phyloP scores from a whole-genome alignment of 1,139 yeast genomes.

The Scheffersomyces segobiensis region DNA sequence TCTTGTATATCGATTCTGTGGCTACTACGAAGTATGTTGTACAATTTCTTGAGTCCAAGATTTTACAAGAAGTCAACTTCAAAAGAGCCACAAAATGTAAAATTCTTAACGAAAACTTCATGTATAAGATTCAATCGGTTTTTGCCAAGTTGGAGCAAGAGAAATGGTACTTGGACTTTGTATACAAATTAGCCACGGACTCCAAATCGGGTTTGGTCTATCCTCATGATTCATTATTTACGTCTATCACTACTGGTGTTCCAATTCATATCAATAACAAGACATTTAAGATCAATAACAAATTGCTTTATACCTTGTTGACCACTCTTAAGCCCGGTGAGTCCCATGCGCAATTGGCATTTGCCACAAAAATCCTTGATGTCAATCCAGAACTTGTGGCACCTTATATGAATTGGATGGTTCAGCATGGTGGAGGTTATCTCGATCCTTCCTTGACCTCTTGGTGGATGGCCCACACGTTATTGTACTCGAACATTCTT shows the following conservation, averaged over 20 bases:
- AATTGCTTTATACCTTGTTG: slow-evolving; percentile 61
- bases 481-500: slow-evolving; percentile 60
- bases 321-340: slow-evolving; percentile 81
- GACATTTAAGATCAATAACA: slow-evolving; percentile 62
- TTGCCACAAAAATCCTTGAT: slow-evolving; percentile 52
- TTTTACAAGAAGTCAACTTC: slow-evolving; percentile 62
- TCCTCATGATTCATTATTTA: slow-evolving; percentile 60
- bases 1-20: slow-evolving; percentile 51
- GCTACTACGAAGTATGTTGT: slow-evolving; percentile 44
- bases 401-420: slow-evolving; percentile 63
- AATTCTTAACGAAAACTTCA: slow-evolving; percentile 75
- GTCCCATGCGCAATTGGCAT: slow-evolving; percentile 58
- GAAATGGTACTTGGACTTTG: slow-evolving; percentile 29
- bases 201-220: slow-evolving; percentile 62
- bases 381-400: slow-evolving; percentile 70
- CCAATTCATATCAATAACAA: slow-evolving; percentile 43
- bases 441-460: slow-evolving; percentile 75
- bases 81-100: slow-evolving; percentile 71
- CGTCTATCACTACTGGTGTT: slow-evolving; percentile 25
- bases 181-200: slow-evolving; percentile 49
- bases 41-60: slow-evolving; percentile 46
- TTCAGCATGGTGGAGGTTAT: slow-evolving; percentile 54
- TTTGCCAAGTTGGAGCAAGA: slow-evolving; percentile 42
- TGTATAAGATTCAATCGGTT: slow-evolving; percentile 57
- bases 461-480: slow-evolving; percentile 78